Evolutionary conservation across 768 basidiomycete species (phyloP), one percentile per base, ranked within the genome.

Genomic region (Tricholoma furcatifolium): DNA sequence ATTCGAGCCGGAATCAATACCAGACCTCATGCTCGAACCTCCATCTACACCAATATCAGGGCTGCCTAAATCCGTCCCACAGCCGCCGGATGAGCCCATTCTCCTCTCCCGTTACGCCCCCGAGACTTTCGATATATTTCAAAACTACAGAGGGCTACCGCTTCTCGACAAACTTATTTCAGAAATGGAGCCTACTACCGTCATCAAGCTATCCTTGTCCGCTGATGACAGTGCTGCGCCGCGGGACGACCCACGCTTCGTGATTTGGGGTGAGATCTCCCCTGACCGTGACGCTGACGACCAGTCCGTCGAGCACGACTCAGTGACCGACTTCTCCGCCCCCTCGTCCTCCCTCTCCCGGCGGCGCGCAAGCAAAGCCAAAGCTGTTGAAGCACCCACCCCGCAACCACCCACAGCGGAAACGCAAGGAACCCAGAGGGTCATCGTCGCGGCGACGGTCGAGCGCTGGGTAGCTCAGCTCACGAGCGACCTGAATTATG

Each of bases 401-500:
- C 4, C 59, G 21, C 47, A 45, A 39, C 53, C 47, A 27, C 54
- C 63, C 15, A 47, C 64, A 24, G 65, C 68, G 20, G 66, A 63
- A 31, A 61, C 68, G 30, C 71, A 73, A 21, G 66, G 63, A 31
- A 61, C 68, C 30, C 71, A 73, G 60, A 78, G 69, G 57, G 74
- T 91, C 21, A 74, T 96, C n/a, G 73, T 95, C 12, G 93, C 91
- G 0, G 93, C 93, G 4, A 93, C 91, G 3, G 91, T 95, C 61
- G 93, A 95, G 66, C 85, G 93, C 0, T 93, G 91, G 91, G 86
- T 97, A 50, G 92, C 91, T 1, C 91, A 96, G 62, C 73, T 96
- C 44, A 95, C 94, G 27, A 88, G 86, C 60, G 85, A 89, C 60
- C 74, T 93, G 61, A 84, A 89, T 67, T 90, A 91, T 53, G 92